phyloP scores from a whole-genome alignment of 371 early-diverging fungal genomes.

The Smittium culicis region DNA sequence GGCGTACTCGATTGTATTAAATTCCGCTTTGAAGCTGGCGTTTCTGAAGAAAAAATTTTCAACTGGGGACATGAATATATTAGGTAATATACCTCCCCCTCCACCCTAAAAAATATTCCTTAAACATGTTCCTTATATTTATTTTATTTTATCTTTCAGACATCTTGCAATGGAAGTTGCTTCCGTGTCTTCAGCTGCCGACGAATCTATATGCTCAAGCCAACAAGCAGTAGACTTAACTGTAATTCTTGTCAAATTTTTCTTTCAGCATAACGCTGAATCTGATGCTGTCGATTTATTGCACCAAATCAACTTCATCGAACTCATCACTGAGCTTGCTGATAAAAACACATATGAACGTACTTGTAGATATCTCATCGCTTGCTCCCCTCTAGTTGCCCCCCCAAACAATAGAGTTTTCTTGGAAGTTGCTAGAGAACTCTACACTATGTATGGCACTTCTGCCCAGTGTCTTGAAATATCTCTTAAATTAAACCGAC shows the following conservation, averaged over 20 bases:
- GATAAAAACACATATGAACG: conserved; percentile 84
- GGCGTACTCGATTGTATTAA: conserved; percentile 64
- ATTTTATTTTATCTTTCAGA: conserved; percentile 20
- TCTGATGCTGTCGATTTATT: conserved; percentile 94
- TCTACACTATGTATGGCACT: conserved; percentile 69
- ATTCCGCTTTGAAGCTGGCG: conserved; percentile 70
- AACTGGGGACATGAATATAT: conserved; percentile 99
- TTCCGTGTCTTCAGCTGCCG: conserved; percentile 51
- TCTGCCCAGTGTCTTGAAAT: conserved; percentile 70
- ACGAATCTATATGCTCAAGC: conserved; percentile 34
- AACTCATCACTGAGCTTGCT: conserved; percentile 57
- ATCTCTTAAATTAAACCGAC: conserved; percentile 69
- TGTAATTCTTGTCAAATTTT: conserved; percentile 80
- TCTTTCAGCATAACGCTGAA: conserved; percentile 91
- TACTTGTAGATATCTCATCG: conserved; percentile 89
- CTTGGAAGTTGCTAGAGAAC: conserved; percentile 72
- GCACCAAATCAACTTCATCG: conserved; percentile 72
- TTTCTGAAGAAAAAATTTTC: conserved; percentile 51
- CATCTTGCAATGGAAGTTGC: conserved; percentile 88
- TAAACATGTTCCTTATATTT: neutral
- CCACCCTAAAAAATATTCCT: neutral
- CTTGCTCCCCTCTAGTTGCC: conserved; percentile 78
- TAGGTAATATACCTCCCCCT: neutral
- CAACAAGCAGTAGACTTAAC: conserved; percentile 58
- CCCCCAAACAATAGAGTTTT: conserved; percentile 80